Evolutionary conservation across 768 basidiomycete genomes (phyloP).

Genomic region (Russula olivacea): DNA sequence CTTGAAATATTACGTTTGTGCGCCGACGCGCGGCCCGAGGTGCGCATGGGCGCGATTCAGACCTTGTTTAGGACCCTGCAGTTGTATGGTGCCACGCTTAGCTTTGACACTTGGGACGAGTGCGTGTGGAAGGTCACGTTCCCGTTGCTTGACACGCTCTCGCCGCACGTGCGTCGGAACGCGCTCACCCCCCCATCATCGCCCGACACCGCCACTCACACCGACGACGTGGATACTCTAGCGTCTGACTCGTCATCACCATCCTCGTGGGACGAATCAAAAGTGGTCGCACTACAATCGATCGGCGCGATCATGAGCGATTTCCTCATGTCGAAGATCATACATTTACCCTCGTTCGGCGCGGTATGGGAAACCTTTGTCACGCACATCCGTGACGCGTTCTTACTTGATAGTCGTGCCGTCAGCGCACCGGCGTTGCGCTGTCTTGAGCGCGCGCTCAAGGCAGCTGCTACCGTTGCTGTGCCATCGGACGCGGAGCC

Average conservation of each 20-base stretch:
- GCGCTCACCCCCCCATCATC: slow-evolving; percentile 16
- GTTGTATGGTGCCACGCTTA: slow-evolving; percentile 84
- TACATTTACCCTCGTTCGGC: slow-evolving; percentile 61
- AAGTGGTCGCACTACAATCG: slow-evolving; percentile 77
- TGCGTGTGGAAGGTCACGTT: slow-evolving; percentile 91
- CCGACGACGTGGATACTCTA: neutral
- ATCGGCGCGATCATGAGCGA: slow-evolving; percentile 79
- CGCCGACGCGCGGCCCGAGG: slow-evolving; percentile 77
- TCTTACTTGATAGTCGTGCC: slow-evolving; percentile 54
- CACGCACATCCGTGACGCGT: slow-evolving; percentile 59
- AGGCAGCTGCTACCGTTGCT: slow-evolving; percentile 51
- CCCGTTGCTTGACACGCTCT: slow-evolving; percentile 72
- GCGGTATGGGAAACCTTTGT: slow-evolving; percentile 75
- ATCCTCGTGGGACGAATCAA: slow-evolving; percentile 81
- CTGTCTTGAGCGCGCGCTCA: slow-evolving; percentile 74
- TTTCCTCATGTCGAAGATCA: slow-evolving; percentile 69
- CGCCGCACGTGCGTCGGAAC: slow-evolving; percentile 45
- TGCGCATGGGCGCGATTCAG: slow-evolving; percentile 90
- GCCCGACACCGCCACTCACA: slow-evolving; percentile 15
- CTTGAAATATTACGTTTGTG: slow-evolving; percentile 79
- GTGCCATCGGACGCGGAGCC: slow-evolving; percentile 26
- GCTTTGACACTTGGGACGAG: slow-evolving; percentile 78
- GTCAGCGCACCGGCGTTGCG: slow-evolving; percentile 82
- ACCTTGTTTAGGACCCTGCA: slow-evolving; percentile 92
- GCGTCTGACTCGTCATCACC: slow-evolving; percentile 34